Evolutionary conservation across 257 asterid species (phyloP), one percentile per base, ranked within the genome.

Genomic region (Cynanchum wilfordii): DNA sequence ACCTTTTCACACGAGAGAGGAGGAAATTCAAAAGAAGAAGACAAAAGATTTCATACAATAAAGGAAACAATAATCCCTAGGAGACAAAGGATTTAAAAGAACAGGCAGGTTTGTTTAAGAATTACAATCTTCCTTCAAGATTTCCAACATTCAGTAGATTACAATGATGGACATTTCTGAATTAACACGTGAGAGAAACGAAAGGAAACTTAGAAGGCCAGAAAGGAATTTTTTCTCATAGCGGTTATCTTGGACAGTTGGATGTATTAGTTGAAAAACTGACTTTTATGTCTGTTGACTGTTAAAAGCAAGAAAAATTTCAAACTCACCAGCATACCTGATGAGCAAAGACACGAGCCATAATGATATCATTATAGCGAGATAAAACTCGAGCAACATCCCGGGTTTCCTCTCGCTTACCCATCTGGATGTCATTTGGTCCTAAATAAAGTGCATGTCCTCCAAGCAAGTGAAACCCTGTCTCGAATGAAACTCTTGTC

Each of bases 271-370:
- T 36, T 64, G 45, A 64, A 17, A 64, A 29, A 47, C 1, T 33
- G 20, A 20, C 16, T 36, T 33, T 36, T 25, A 64, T 64, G 24
- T 62, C 0, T 17, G 27, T 36, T 64, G 50, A 38, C 22, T 7
- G n/a, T 36, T 3, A 64, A 54, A 64, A 38, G 64, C 64, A 19
- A 8, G 13, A 64, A 64, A 36, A 19, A 5, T 8, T 64, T 38
- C 29, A 66, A 82, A 82, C 87, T 87, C 91, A 83, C 89, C 88
- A 67, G 84, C 93, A 73, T 88, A 93, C 98, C 98, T 94, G 97
- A 89, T 91, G 99, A 73, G 89, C 96, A 84, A 91, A 94, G 74
- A 94, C 90, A 58, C 98, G 95, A 58, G 99, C 99, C 99, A 94
- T 94, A 75, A 94, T 87, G 88, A 94, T 88, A 82, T 94, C 96